Conservation (phyloP, 2,329 filamentous ascomycete species). For the Fusarium domesticum region DNA sequence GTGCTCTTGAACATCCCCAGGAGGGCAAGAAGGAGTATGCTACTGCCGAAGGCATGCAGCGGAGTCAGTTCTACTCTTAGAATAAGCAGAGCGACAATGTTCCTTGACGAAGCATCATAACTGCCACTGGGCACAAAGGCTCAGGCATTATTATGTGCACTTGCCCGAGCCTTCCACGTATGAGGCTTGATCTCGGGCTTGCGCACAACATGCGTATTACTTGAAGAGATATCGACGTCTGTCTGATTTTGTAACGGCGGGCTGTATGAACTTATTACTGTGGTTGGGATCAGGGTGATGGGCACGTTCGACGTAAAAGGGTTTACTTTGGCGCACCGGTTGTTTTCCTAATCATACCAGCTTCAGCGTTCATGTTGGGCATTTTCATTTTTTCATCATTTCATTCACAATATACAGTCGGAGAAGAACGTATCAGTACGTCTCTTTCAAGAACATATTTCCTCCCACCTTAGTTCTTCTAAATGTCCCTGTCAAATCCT, state of each 20-base stretch:
- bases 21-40: slow-evolving; percentile 52
- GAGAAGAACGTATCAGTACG: too few species aligned
- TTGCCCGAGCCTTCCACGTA: too few species aligned
- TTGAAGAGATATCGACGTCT: too few species aligned
- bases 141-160: too few species aligned
- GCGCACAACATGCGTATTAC: too few species aligned
- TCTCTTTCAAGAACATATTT: too few species aligned
- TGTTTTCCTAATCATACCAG: slow-evolving; percentile 19
- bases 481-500: too few species aligned
- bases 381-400: slow-evolving; percentile 11
- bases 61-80: slow-evolving; percentile 57
- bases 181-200: too few species aligned
- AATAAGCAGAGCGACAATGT: slow-evolving; percentile 6
- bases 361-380: slow-evolving; percentile 26
- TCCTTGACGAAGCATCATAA: not conserved
- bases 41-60: slow-evolving; percentile 54
- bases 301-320: slow-evolving; percentile 27
- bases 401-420: slow-evolving; percentile 6
- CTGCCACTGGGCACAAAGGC: not conserved
- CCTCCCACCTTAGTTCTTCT: too few species aligned
- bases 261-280: slow-evolving; percentile 22
- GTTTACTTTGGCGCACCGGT: slow-evolving; percentile 26
- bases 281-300: slow-evolving; percentile 19
- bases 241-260: slow-evolving; percentile 10
- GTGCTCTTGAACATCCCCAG: slow-evolving; percentile 36